Conservation (phyloP, 129 eudicot species). For the sunflower (Helianthus annuus) region HanXRQr2.0-SUNRISE NC_035448.2:186455673-186456172, state of each 20-base stretch:
- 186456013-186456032: constrained; percentile 7
- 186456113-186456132: neutral
- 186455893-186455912: neutral
- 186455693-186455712: neutral
- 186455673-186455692: no score
- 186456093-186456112: neutral
- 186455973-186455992: constrained; percentile 22
- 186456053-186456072: neutral
- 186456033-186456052: neutral
- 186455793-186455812: neutral
- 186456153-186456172: neutral
- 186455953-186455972: constrained; percentile 23
- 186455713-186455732: neutral
- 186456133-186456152: neutral
- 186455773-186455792: neutral
- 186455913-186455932: constrained; percentile 6
- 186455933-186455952: constrained; percentile 1
- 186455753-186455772: constrained; percentile 3
- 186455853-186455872: neutral
- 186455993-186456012: constrained; percentile 19
- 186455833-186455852: neutral
- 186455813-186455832: neutral
- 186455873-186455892: neutral
- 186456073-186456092: neutral
- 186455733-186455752: neutral